Base-by-base conservation (phyloP, 257 asterid genomes). In the Cynanchum wilfordii region DNA sequence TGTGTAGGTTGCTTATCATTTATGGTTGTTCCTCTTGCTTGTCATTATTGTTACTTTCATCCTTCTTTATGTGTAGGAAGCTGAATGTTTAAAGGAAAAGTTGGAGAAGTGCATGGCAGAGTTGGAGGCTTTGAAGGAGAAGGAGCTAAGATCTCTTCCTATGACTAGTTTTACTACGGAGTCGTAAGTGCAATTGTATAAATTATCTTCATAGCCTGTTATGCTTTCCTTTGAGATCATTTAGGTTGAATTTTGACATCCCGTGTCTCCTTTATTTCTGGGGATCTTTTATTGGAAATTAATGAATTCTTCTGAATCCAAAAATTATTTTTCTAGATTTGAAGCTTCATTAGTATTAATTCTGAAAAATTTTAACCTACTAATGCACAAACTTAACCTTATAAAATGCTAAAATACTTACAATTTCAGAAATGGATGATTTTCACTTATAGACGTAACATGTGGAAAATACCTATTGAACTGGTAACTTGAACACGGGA, bases 51-150 rank as follows among this genome's bases (percentile, higher is more conserved):
- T 30, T 17, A 54, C 38, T 58, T 63, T 56, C 25, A 70, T 57
- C 20, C 69, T 73, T 71, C 73, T 80, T 45, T 55, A 72, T 70
- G 80, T 36, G 36, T 83, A 92, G 98, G 96, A 87, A 67, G 83
- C 76, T 57, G 77, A 84, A 75, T 85, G 78, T 68, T 72, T 90
- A 79, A 86, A 83, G 77, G 92, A 83, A 83, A 90, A 86, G 76
- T 86, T 90, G 68, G 84, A 79, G 72, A 72, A 76, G 68, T 72
- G 82, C 68, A 83, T 66, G 72, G 78, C 76, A 2, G 97, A 95
- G 76, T 62, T 95, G 81, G 91, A 87, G 77, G 86, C 70, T 22
- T 78, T 79, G 55, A 88, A 77, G 84, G 88, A 79, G 82, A 88
- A 83, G 13, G 83, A 83, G 81, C 81, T 79, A 62, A 82, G 79